Evolutionary conservation across 495 filamentous ascomycete genomes (phyloP).

Genomic region (Collariella sp.): DNA sequence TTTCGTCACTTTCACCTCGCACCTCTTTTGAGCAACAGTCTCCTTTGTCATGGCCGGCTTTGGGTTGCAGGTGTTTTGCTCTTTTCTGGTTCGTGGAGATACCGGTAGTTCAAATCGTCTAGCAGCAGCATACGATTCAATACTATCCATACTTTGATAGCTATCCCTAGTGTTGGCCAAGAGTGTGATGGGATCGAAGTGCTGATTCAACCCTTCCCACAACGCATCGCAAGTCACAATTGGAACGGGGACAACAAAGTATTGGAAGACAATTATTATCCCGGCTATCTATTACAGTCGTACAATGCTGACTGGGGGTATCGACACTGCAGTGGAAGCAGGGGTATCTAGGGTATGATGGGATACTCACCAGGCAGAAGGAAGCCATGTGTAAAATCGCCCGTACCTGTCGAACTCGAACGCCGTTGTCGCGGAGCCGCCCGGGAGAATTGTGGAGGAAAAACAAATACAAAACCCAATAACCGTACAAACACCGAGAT

Average conservation of each 20-base stretch:
- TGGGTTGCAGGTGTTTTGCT: not conserved
- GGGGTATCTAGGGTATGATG: conserved; percentile 10
- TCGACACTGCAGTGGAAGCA: conserved; percentile 2
- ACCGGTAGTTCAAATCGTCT: conserved; percentile 3
- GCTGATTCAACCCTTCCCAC: too few species aligned
- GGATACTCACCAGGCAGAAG: conserved; percentile 15
- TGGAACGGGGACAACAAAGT: not conserved
- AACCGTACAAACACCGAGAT: conserved; percentile 7
- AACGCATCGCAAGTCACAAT: too few species aligned
- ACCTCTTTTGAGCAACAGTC: not conserved
- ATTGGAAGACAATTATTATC: not conserved
- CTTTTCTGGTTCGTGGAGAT: not conserved
- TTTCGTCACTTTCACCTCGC: not conserved
- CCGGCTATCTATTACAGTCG: conserved; percentile 5
- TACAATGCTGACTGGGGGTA: conserved; percentile 14
- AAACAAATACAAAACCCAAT: not conserved
- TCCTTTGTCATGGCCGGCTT: not conserved
- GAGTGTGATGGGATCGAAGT: too few species aligned
- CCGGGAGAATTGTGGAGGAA: not conserved
- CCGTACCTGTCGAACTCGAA: conserved; percentile 7
- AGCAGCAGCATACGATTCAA: not conserved
- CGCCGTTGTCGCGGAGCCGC: not conserved
- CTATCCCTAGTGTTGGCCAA: too few species aligned
- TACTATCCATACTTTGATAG: not conserved
- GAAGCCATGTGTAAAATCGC: conserved; percentile 11